phyloP scores from a whole-genome alignment of 2,329 filamentous ascomycete genomes.

The Teratosphaeriaceae sp. region DNA sequence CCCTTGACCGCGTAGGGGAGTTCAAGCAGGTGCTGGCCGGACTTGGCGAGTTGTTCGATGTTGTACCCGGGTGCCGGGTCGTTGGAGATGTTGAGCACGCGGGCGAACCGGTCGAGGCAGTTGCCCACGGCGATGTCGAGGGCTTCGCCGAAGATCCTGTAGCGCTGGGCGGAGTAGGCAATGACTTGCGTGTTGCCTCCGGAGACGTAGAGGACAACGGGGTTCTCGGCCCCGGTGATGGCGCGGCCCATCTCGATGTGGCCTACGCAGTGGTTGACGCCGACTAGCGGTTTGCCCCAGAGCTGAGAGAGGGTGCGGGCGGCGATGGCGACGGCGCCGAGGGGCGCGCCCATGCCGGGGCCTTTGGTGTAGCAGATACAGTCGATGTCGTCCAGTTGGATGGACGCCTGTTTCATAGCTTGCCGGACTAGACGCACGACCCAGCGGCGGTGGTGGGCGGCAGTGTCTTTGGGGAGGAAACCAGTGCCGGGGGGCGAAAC shows the following conservation, averaged over 20 bases:
- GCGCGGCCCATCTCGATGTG: slow-evolving; percentile 98
- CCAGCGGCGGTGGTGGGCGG: slow-evolving; percentile 80
- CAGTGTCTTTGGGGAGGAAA: slow-evolving; percentile 95
- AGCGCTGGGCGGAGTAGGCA: slow-evolving; percentile 87
- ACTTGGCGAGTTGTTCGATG: slow-evolving; percentile 87
- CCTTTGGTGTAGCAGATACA: slow-evolving; percentile 96
- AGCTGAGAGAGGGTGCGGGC: slow-evolving; percentile 75
- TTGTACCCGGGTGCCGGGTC: slow-evolving; percentile 97
- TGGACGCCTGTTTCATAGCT: slow-evolving; percentile 64
- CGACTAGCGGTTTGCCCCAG: slow-evolving; percentile 83
- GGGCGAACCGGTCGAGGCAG: slow-evolving; percentile 91
- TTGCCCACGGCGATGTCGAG: slow-evolving; percentile 97
- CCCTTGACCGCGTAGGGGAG: slow-evolving; percentile 95
- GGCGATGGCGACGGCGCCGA: slow-evolving; percentile 78
- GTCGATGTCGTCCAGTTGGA: slow-evolving; percentile 62
- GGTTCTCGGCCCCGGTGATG: slow-evolving; percentile 85
- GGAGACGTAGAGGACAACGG: slow-evolving; percentile 90
- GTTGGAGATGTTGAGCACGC: slow-evolving; percentile 85
- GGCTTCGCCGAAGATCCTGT: slow-evolving; percentile 96
- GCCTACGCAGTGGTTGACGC: slow-evolving; percentile 96
- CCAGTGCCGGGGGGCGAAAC: slow-evolving; percentile 85
- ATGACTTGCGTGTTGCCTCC: slow-evolving; percentile 98
- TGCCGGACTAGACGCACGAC: slow-evolving; percentile 75
- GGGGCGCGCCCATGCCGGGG: slow-evolving; percentile 91
- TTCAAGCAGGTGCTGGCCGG: slow-evolving; percentile 66